Evolutionary conservation across 768 basidiomycete genomes (phyloP).

Genomic region (Termitomyces eurrhizus): DNA sequence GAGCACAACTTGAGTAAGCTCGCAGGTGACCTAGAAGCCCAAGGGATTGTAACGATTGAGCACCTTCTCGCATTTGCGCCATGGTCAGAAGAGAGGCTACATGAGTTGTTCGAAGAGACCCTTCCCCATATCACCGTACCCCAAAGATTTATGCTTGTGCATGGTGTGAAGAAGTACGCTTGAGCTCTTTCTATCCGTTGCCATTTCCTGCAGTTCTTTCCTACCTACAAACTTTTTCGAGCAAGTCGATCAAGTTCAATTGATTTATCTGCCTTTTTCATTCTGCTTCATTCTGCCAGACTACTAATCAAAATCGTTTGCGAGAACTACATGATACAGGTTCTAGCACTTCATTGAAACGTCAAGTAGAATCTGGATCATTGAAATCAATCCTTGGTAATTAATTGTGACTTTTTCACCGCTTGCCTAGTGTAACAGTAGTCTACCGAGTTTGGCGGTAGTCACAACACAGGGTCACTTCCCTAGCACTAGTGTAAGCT

Average conservation of each 20-base stretch:
- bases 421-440: too few species aligned
- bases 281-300: neutral
- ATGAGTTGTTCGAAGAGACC: constrained; percentile 1
- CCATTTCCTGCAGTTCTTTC: neutral
- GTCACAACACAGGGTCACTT: too few species aligned
- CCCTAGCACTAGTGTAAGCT: too few species aligned
- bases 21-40: neutral
- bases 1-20: constrained; percentile 3
- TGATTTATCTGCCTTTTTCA: neutral
- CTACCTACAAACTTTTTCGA: neutral
- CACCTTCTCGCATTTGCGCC: neutral
- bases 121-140: neutral
- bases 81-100: constrained; percentile 6
- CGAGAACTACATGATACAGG: neutral
- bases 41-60: neutral
- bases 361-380: neutral
- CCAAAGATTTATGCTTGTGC: constrained; percentile 5
- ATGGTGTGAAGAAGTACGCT: neutral
- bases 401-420: too few species aligned
- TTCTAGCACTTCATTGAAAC: neutral
- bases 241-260: neutral
- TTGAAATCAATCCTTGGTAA: neutral
- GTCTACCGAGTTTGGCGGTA: too few species aligned
- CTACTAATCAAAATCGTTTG: neutral
- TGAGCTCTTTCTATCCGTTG: neutral